Percentiles rank a stretch among this genome's conserved stretches.
Conservation (phyloP, 139 green algal genomes). For the Trebouxia sp. region DNA sequence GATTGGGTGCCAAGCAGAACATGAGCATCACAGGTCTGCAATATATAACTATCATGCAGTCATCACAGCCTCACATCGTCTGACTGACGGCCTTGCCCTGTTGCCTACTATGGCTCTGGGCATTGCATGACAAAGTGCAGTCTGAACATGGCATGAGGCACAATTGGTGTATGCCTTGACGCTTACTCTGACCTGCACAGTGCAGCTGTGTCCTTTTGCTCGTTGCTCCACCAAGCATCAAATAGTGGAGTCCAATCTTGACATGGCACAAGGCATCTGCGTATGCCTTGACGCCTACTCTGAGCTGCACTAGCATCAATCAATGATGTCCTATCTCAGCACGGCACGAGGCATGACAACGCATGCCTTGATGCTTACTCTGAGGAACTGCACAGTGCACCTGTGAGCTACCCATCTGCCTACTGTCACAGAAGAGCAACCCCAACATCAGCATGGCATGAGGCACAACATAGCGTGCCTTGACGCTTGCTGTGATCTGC, state of each 20-base stretch:
- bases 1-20: neutral
- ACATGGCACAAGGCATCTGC: too few species aligned
- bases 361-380: neutral
- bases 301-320: too few species aligned
- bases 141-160: neutral
- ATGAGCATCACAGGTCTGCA: too few species aligned
- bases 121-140: neutral
- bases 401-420: slow-evolving; percentile 3
- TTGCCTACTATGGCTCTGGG: too few species aligned
- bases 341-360: neutral
- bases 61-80: too few species aligned
- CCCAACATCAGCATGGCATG: neutral
- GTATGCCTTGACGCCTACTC: too few species aligned
- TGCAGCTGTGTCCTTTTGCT: too few species aligned
- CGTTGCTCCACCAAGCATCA: neutral
- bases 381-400: neutral
- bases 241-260: neutral
- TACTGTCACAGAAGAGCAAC: slow-evolving; percentile 6
- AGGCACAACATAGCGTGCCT: neutral
- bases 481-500: neutral
- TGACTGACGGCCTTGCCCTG: too few species aligned
- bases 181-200: too few species aligned
- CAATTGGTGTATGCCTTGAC: neutral
- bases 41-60: too few species aligned
- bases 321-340: too few species aligned